These are phyloP conservation scores for Parietaria judaica DNA, from an alignment of 306 rosid species.

Conservation along the genomic window DNA sequence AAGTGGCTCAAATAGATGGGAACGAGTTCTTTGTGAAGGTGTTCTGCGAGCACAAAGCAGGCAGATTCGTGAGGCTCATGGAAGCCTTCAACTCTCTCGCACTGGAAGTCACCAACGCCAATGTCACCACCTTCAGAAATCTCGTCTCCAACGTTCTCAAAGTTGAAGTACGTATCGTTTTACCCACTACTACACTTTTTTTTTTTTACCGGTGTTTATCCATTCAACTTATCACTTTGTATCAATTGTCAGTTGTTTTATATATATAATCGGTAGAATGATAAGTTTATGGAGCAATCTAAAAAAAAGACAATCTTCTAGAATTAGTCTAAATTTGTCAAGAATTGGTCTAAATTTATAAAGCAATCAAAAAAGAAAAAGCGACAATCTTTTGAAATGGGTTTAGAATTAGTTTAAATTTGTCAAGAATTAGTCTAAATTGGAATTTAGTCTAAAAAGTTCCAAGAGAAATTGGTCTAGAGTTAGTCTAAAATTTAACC, in stretches of 20 bases:
- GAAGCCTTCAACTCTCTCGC: constrained; percentile 69
- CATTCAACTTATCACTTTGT: too few species aligned
- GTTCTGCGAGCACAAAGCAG: constrained; percentile 70
- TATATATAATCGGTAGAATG: background rate
- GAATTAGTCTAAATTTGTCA: background rate
- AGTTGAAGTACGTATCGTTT: constrained; percentile 43
- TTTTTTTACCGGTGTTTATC: background rate
- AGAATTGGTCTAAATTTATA: background rate
- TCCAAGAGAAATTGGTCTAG: too few species aligned
- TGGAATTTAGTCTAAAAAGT: too few species aligned
- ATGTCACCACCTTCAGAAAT: constrained; percentile 69
- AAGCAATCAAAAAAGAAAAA: too few species aligned
- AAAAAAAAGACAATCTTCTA: too few species aligned
- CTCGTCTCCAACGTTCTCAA: constrained; percentile 78
- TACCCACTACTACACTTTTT: background rate
- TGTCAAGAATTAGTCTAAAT: too few species aligned
- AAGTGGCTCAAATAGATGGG: constrained; percentile 73
- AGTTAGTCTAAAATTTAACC: too few species aligned
- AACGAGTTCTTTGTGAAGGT: constrained; percentile 79
- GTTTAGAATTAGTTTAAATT: too few species aligned
- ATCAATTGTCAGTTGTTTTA: background rate
- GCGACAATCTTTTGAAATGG: too few species aligned
- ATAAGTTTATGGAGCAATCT: background rate
- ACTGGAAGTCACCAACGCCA: constrained; percentile 70
- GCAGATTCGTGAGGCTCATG: constrained; percentile 76